Percentiles rank a stretch among this genome's conserved stretches.
Evolutionary conservation across 2,329 filamentous ascomycete species (phyloP).

Genomic region (Huntiella abstrusa): DNA sequence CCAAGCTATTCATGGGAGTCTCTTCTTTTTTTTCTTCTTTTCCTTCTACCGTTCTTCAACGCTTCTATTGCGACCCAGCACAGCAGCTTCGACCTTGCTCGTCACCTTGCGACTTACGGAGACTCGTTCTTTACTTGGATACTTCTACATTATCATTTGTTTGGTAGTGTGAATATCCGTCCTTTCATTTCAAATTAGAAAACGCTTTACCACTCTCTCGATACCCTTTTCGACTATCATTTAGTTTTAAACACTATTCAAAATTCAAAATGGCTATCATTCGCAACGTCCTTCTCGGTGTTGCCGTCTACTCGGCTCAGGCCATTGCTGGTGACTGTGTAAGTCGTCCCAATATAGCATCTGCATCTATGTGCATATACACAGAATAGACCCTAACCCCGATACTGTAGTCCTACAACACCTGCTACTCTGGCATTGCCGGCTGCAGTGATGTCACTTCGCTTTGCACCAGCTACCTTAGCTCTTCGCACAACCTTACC

Average conservation of each 20-base stretch:
- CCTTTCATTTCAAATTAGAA: background rate
- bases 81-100: background rate
- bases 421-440: slow-evolving; percentile 13
- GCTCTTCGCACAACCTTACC: slow-evolving; percentile 13
- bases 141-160: background rate
- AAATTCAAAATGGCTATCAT: slow-evolving; percentile 4
- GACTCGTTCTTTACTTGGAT: background rate
- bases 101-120: background rate
- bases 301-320: slow-evolving; percentile 2
- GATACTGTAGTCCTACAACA: background rate
- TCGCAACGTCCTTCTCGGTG: slow-evolving; percentile 6
- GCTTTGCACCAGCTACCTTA: slow-evolving; percentile 16
- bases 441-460: slow-evolving; percentile 18
- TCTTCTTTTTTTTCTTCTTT: too few relatives aligned
- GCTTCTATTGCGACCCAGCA: background rate
- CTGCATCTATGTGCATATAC: background rate
- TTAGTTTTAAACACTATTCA: background rate
- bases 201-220: background rate
- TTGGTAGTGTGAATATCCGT: background rate
- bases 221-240: background rate
- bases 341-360: background rate
- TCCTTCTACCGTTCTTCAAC: background rate
- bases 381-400: too few relatives aligned
- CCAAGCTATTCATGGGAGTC: too few relatives aligned
- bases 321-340: slow-evolving; percentile 4